Base-by-base conservation (phyloP, 805 yeast species). In the Lipomyces japonicus region DNA sequence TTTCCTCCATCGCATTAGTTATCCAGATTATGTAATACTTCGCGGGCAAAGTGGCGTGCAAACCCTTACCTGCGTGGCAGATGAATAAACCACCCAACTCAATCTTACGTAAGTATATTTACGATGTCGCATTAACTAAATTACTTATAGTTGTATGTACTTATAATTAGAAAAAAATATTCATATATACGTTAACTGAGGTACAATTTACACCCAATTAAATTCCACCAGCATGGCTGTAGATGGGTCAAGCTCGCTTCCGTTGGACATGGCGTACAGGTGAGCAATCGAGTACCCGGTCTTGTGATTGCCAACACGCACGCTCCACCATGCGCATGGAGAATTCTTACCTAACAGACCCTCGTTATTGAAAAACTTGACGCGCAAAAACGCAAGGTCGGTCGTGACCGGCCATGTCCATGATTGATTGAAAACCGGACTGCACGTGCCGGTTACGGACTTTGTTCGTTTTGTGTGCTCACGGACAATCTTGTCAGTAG, bases 281-380 rank as follows among this genome's bases (percentile, higher is more conserved):
- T 42, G 32, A 4, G 32, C 45, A 21, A 42, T 42, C 2, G 25
- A 3, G 28, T 42, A 42, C 2, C 45, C 51, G 19, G 35, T 21
- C 26, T 42, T 41, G 26, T 16, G 34, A 35, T 42, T 47, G 26
- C 46, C 51, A 23, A 47, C 37, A 32, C 51, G 22, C 12, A 23
- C n/a, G 4, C 46, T 42, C 46, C 46, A 47, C 46, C 51, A 47
- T 19, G 44, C 39, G 18, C 43, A 42, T 4, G 51, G 43, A n/a
- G 42, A 45, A 24, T 47, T 47, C 28, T 37, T 34, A 7, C 39
- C 43, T n/a, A 47, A 35, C 35, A 42, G n/a, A 7, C 51, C 46
- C 25, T 42, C 43, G 31, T 47, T 47, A 35, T 47, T 42, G 19
- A 37, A 47, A 4, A 47, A 32, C 31, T 47, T 47, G 35, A 47